Evolutionary conservation across 306 rosid genomes (phyloP), one percentile per base, ranked within the genome.

Genomic region (Dalbergia cultrata): DNA sequence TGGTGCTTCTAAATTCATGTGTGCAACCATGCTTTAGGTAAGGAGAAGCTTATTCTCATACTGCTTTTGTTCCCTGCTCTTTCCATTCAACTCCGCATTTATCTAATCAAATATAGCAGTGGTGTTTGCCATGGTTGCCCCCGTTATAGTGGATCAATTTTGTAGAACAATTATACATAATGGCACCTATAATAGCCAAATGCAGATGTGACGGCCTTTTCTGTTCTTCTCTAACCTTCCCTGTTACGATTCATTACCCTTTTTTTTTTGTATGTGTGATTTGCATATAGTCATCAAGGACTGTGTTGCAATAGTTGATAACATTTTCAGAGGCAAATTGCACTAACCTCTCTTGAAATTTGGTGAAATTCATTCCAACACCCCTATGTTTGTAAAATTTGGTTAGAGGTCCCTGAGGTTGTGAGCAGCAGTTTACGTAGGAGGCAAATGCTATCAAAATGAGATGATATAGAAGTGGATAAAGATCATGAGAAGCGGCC

Each of bases 11-110:
- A 68, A 56, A 69, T 54, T 81, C 63, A 60, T 21, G 60, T 58
- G 19, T 31, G 80, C 74, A 45, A 65, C 53, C 70, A 35, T 54
- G 17, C 50, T 13, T 9, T 34, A 58, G 88, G 90, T 84, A 87
- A 64, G 81, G 60, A 66, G 47, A 56, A 61, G 72, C 34, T 53
- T 75, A 41, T 70, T 75, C 64, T 69, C 61, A 65, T n/a, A 65
- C 31, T 68, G 59, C 61, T 34, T 60, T 67, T 47, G 21, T 50
- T 70, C 70, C 39, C 50, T 69, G 66, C 45, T 41, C 37, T 58
- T 70, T 5, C 62, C 21, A 5, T 75, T 72, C 57, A 54, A 56
- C 43, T 47, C 33, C 47, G 41, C 45, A 75, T 65, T 54, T 70
- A 35, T 65, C 76, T 44, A 56, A 74, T 70, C 79, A 31, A 62